Evolutionary conservation across 2,329 filamentous ascomycete species (phyloP), one percentile per base, ranked within the genome.

Genomic region (Pyricularia sp.): DNA sequence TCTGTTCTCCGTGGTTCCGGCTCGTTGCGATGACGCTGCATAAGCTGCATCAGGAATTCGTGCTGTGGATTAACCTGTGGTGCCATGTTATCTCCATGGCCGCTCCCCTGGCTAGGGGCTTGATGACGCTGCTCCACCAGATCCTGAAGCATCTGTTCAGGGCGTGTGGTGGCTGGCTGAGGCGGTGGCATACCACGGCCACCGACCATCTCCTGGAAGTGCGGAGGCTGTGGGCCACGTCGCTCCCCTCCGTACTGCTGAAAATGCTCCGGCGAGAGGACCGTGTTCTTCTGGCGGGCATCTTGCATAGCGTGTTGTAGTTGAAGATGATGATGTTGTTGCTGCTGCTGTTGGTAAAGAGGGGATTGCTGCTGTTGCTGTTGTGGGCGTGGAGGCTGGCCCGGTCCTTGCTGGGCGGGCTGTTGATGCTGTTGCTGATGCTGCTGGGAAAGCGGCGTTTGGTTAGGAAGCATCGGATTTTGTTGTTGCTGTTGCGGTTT

Each of bases 21-120:
- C 3, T 75, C 77, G 49, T 76, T 77, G 66, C 82, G 80, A 26
- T 75, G 72, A 67, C 76, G 75, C 69, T 88, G 85, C 90, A 96
- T 94, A 33, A 96, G 81, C 67, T 87, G 89, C 75, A 96, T 90
- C 62, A 96, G 78, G 73, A 94, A 93, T 68, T 96, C 89, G n/a
- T 88, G 85, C 70, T 93, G 90, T 70, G 30, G 22, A 33, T 64
- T 64, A 44, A 53, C 62, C 30, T 64, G 62, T 13, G 49, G 28
- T n/a, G 49, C 26, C 55, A 49, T 40, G 19, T 49, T 49, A 22
- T 84, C 81, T 44, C 76, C 73, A 40, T 82, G 78, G 7, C 73
- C 73, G 19, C 78, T 79, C 49, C 77, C 75, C 67, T 84, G 83
- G 70, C 78, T 84, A 22, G 81, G 78, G 16, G 79, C 76, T 53